Base-by-base conservation (phyloP, 2,329 filamentous ascomycete genomes). In the Proliferodiscus dingleyae region DNA sequence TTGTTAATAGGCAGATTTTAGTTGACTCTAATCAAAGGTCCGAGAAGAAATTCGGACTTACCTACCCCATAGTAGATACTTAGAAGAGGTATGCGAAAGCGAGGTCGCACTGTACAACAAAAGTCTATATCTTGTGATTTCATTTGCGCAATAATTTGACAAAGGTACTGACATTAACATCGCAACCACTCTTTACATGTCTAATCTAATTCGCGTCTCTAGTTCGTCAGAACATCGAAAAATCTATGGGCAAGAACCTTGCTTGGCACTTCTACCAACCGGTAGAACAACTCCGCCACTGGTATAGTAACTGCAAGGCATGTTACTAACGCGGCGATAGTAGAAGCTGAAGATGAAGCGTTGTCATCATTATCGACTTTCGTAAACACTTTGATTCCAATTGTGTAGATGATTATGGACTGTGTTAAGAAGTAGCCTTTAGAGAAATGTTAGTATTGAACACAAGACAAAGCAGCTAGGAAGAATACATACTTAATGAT, bases 391-490 rank as follows among this genome's bases (percentile, higher is more conserved):
- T 65, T 66, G 55, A 72, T 68, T 37, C 68, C 68, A 10, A 62
- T 60, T 1, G 64, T 66, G 55, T 71, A 71, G 29, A 69, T 60
- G 22, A 72, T 55, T 39, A 66, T 64, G 5, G 64, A 58, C 51
- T 71, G 68, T 3, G 68, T 51, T 30, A 71, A 61, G 50, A 71
- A 71, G 47, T 63, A 64, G 53, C 68, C 68, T 71, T 21, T 26
- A 26, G 8, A 11, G 11, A 29, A 37, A 21, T 10, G 13, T 34
- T 15, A 34, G 32, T 8, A 5, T 15, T n/a, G 29, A 32, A 32
- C 13, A 32, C 16, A 8, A 42, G 36, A 28, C 15, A n/a, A 45
- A 18, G 7, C 2, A 33, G 4, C 34, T 32, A 15, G n/a, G n/a
- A 18, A 9, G 2, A 9, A 19, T 15, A 53, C 68, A 63, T 62